Evolutionary conservation across 176 grass and related monocot species (phyloP).

Genomic region (Rhynchospora tenuis): DNA sequence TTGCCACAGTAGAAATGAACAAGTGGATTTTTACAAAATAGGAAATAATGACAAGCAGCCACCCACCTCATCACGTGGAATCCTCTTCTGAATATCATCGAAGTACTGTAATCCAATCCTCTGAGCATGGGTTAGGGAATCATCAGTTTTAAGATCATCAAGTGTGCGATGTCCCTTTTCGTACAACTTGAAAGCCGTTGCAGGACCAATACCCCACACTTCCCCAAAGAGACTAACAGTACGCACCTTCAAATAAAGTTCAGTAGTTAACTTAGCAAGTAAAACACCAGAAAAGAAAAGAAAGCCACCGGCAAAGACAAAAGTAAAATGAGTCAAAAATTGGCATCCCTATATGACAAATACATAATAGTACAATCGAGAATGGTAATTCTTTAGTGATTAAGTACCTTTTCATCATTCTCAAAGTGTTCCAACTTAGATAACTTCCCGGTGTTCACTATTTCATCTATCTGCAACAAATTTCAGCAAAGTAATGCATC

Average conservation of each 20-base stretch:
- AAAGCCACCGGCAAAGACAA: neutral
- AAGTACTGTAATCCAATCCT: conserved; percentile 80
- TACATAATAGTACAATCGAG: neutral
- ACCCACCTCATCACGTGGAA: conserved; percentile 66
- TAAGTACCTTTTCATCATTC: conserved; percentile 89
- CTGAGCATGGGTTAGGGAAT: conserved; percentile 67
- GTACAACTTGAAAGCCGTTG: conserved; percentile 88
- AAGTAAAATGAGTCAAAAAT: neutral
- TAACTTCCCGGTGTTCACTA: conserved; percentile 80
- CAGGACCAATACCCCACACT: conserved; percentile 95
- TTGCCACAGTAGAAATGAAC: neutral
- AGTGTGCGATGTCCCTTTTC: conserved; percentile 90
- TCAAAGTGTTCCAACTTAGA: conserved; percentile 94
- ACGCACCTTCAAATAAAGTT: conserved; percentile 43
- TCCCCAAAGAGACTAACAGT: conserved; percentile 84
- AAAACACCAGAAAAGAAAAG: neutral
- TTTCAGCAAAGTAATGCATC: neutral
- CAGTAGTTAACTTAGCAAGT: conserved; percentile 16
- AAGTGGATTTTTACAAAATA: neutral
- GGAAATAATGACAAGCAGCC: neutral
- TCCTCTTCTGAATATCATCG: conserved; percentile 89
- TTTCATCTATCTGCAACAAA: conserved; percentile 90
- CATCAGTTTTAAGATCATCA: conserved; percentile 74
- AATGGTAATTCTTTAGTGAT: neutral
- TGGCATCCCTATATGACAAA: neutral